Percentiles rank a stretch among this genome's conserved stretches.
These are phyloP conservation scores for Russula abietina DNA, from an alignment of 768 basidiomycete genomes.

Conservation along the genomic window DNA sequence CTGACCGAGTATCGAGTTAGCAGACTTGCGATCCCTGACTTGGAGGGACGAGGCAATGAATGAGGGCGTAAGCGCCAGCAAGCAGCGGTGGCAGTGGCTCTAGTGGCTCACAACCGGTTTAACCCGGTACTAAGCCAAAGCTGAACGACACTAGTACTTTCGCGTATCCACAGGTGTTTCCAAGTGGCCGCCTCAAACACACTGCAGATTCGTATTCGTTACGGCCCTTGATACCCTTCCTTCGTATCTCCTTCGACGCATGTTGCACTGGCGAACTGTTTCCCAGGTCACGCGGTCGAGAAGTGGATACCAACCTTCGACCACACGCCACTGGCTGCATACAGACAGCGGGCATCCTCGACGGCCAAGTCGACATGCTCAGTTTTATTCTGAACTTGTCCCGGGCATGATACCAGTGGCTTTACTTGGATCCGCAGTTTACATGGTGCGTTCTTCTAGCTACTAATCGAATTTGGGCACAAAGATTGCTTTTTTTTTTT, in stretches of 20 bases:
- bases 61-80: not conserved
- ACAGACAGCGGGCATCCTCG: conserved; percentile 1
- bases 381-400: conserved; percentile 62
- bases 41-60: not conserved
- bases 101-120: too few relatives aligned
- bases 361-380: conserved; percentile 46
- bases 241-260: not conserved
- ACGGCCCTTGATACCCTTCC: not conserved
- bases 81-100: too few relatives aligned
- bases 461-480: not conserved
- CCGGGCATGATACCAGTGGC: conserved; percentile 77
- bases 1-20: not conserved
- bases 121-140: not conserved
- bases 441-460: conserved; percentile 45
- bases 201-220: not conserved
- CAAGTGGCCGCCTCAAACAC: not conserved
- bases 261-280: conserved; percentile 1
- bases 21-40: not conserved
- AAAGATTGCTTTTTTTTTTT: too few relatives aligned
- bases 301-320: not conserved
- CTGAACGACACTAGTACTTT: too few relatives aligned
- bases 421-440: conserved; percentile 72
- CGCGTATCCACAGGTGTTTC: not conserved
- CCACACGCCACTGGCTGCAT: conserved; percentile 20
- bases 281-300: not conserved